Evolutionary conservation across 1,284 basidiomycete genomes (phyloP).

Genomic region (Porodaedalea pini): DNA sequence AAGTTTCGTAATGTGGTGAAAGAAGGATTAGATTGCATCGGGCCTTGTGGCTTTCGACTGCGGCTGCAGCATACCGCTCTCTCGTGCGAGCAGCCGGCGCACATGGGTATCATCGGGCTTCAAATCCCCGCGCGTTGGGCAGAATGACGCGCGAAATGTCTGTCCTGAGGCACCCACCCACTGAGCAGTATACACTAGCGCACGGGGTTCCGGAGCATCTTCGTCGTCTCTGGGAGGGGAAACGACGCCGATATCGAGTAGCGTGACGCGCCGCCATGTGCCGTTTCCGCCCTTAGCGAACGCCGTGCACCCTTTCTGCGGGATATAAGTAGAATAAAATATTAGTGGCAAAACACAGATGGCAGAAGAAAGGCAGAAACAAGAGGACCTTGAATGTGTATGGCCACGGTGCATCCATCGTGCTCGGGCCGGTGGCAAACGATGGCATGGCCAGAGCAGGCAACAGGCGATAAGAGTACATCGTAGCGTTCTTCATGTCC

Average conservation of each 20-base stretch:
- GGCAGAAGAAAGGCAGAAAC: too few relatives aligned
- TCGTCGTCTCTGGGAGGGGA: background rate
- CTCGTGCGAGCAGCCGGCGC: background rate
- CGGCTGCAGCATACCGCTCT: too few relatives aligned
- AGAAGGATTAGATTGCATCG: too few relatives aligned
- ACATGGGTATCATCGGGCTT: constrained; percentile 11
- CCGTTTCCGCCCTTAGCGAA: constrained; percentile 1
- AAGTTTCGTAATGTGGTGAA: too few relatives aligned
- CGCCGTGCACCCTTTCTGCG: background rate
- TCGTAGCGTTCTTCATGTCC: background rate
- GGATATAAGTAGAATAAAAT: too few relatives aligned
- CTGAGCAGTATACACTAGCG: constrained; percentile 3
- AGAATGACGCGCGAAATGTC: constrained; percentile 2
- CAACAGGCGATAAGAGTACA: background rate
- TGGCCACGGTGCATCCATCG: constrained; percentile 10
- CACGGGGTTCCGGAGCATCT: background rate
- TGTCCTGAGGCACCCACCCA: constrained; percentile 1
- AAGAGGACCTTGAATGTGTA: constrained; percentile 8
- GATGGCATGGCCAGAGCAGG: background rate
- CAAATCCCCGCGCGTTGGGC: constrained; percentile 9
- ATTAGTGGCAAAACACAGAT: too few relatives aligned
- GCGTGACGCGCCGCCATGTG: constrained; percentile 3
- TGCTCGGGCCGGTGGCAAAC: background rate
- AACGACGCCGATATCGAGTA: background rate
- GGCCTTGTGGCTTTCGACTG: too few relatives aligned